These are phyloP conservation scores for Lachnellula arida DNA, from an alignment of 2,329 filamentous ascomycete species.

Conservation along the genomic window DNA sequence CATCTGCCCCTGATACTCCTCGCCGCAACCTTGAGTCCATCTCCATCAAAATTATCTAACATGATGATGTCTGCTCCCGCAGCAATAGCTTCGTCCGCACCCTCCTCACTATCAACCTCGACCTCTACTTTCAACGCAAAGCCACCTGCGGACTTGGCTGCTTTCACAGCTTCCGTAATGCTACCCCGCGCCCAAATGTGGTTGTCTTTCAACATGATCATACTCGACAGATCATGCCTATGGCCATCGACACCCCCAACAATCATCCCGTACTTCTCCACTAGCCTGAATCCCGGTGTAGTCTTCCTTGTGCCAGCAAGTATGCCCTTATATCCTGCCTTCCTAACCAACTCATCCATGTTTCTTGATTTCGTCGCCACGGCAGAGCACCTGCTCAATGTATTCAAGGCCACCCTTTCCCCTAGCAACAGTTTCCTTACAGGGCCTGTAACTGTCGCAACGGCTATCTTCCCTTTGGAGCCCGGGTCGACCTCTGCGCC, in stretches of 20 bases:
- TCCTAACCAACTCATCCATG: conserved; percentile 52
- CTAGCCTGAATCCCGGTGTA: conserved; percentile 88
- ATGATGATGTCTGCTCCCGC: conserved; percentile 95
- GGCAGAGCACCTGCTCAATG: conserved; percentile 84
- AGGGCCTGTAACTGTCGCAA: conserved; percentile 82
- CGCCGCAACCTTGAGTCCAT: conserved; percentile 71
- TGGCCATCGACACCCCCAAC: conserved; percentile 90
- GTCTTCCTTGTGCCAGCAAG: conserved; percentile 97
- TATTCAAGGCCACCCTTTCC: conserved; percentile 88
- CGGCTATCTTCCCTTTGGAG: conserved; percentile 45
- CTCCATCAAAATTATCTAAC: conserved; percentile 89
- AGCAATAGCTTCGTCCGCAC: conserved; percentile 85
- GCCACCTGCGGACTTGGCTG: conserved; percentile 78
- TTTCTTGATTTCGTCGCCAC: conserved; percentile 67
- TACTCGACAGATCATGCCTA: conserved; percentile 82
- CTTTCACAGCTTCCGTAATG: conserved; percentile 79
- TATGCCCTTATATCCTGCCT: conserved; percentile 71
- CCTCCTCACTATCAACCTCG: conserved; percentile 81
- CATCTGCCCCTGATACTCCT: conserved; percentile 73
- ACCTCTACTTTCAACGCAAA: conserved; percentile 96
- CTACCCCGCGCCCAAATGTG: conserved; percentile 89
- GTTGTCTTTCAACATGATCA: conserved; percentile 99
- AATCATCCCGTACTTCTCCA: conserved; percentile 98
- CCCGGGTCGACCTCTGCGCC: conserved; percentile 63
- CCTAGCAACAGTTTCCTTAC: conserved; percentile 75